Evolutionary conservation across 192 early-diverging fungal species (phyloP), one percentile per base, ranked within the genome.

Genomic region (Backusella psychrophila): DNA sequence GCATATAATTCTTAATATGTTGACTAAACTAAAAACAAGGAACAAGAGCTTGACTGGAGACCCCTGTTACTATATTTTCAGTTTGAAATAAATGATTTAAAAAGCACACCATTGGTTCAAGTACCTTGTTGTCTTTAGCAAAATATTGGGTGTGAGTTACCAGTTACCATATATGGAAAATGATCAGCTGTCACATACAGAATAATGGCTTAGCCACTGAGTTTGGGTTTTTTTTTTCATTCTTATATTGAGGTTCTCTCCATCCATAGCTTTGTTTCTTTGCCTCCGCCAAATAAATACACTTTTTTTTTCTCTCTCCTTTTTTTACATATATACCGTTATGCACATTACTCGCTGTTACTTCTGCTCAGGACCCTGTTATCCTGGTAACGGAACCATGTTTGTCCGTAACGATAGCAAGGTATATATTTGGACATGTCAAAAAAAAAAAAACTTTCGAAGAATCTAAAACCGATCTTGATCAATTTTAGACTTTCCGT

Each of bases 331-430:
- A 59, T 59, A 69, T 69, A 69, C 69, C 67, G 67, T 39, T 11
- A 71, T 98, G 97, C 91, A 96, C 83, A 87, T 99, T 66, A 96
- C 98, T 87, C 98, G 98, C 91, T 99, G 98, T 84, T 99, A 97
- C 84, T 99, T 99, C 84, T 99, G 98, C 88, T 97, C 96, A 44
- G 93, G 92, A 36, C 97, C 96, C 38, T 90, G 93, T 77, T 99
- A 99, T 79, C 98, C 98, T 63, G 98, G 98, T 6, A 97, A 99
- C 82, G 98, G 98, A 36, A 97, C 94, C 76, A 95, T 96, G 94
- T 99, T 99, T 91, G 98, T 98, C 59, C 89, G 97, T 44, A 98
- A 98, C 78, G 98, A 98, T 88, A 90, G 93, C 80, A 99, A 98
- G 92, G 94, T 94, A 85, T 31, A 29, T 36, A 52, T 15, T 49